These are phyloP conservation scores for Mucor racemosus DNA, from an alignment of 371 early-diverging fungal genomes.

Conservation along the genomic window DNA sequence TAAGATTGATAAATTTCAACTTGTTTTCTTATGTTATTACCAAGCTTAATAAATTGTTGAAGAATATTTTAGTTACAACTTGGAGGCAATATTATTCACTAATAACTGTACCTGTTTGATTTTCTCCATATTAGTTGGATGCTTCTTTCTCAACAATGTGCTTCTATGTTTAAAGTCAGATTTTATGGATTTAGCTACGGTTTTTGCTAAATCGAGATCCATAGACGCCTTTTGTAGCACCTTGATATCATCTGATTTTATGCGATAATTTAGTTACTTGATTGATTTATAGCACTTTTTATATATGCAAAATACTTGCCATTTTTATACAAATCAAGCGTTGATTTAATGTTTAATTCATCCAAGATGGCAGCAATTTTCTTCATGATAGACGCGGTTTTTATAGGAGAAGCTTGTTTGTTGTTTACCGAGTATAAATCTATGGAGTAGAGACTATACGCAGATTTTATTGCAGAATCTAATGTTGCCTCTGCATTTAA, in stretches of 20 bases:
- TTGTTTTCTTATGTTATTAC: constrained; percentile 35
- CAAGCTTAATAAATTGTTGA: constrained; percentile 26
- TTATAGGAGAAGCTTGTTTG: constrained; percentile 1
- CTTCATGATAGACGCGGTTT: constrained; percentile 1
- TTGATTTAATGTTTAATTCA: background rate
- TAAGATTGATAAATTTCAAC: constrained; percentile 38
- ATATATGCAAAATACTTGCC: constrained; percentile 1
- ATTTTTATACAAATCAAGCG: constrained; percentile 6
- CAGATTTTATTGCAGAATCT: constrained; percentile 35
- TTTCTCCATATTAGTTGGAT: constrained; percentile 1
- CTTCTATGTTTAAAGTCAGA: constrained; percentile 38
- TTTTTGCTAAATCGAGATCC: constrained; percentile 38
- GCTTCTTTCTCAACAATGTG: constrained; percentile 33
- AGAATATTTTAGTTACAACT: background rate
- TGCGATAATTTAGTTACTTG: constrained; percentile 3
- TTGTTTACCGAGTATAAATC: constrained; percentile 15
- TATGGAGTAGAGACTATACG: constrained; percentile 17
- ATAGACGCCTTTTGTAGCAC: constrained; percentile 32
- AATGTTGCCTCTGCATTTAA: constrained; percentile 36
- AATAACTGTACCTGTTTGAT: constrained; percentile 13
- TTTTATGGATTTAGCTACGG: constrained; percentile 31
- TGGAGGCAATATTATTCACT: background rate
- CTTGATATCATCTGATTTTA: constrained; percentile 25
- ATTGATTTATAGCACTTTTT: background rate
- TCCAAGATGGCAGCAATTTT: background rate